Evolutionary conservation across 2,329 filamentous ascomycete genomes (phyloP).

Genomic region (Tympanopsis confertula): DNA sequence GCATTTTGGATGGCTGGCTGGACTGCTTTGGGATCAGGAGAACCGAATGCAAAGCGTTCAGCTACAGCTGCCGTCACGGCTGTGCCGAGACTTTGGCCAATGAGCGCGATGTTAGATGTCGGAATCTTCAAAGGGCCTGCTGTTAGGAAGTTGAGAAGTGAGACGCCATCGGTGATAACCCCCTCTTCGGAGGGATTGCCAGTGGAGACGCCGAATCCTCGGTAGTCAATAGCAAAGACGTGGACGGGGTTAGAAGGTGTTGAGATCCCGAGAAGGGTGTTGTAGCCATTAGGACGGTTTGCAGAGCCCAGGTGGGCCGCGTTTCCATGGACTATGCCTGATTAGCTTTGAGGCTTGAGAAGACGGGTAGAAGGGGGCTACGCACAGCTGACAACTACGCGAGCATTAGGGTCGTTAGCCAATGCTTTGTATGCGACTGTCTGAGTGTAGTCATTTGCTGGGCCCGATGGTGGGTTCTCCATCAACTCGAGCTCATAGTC

Average conservation of each 20-base stretch:
- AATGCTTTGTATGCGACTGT: not conserved
- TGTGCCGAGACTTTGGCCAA: not conserved
- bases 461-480: not conserved
- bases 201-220: conserved; percentile 1
- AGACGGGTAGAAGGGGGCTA: not conserved
- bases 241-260: conserved; percentile 1
- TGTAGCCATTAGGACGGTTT: not conserved
- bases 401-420: not conserved
- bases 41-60: not conserved
- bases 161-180: not conserved
- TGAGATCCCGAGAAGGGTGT: not conserved
- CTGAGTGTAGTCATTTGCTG: not conserved
- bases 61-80: not conserved
- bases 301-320: not conserved
- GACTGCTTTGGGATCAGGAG: not conserved
- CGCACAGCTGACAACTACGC: not conserved
- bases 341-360: not conserved
- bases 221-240: conserved; percentile 1
- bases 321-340: not conserved
- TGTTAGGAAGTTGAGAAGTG: not conserved
- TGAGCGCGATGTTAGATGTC: not conserved
- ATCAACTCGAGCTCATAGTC: not conserved
- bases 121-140: not conserved
- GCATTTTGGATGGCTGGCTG: not conserved
- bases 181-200: not conserved